Conservation (phyloP, 83 land plant species). For the Picea engelmannii region DNA sequence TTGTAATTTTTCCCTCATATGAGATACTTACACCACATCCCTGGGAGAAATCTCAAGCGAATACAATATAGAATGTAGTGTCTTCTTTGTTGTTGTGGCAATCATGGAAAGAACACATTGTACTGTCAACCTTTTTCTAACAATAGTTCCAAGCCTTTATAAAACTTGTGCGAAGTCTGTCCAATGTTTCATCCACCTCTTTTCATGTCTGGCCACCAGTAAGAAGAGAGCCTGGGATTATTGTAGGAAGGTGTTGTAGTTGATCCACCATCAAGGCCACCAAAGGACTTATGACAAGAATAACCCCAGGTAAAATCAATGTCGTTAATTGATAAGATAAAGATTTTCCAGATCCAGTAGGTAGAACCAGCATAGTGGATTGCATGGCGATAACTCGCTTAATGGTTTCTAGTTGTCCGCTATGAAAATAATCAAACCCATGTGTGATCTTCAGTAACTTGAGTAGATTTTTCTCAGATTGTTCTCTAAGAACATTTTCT, state of each 20-base stretch:
- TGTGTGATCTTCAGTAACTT: slow-evolving; percentile 55
- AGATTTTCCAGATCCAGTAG: slow-evolving; percentile 69
- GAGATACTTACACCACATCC: slow-evolving; percentile 56
- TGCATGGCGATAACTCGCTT: slow-evolving; percentile 61
- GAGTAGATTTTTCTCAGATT: slow-evolving; percentile 68
- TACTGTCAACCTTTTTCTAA: slow-evolving; percentile 57
- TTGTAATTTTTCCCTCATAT: slow-evolving; percentile 69
- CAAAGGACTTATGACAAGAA: slow-evolving; percentile 91
- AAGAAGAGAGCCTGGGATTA: slow-evolving; percentile 74
- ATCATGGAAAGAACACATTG: slow-evolving; percentile 92
- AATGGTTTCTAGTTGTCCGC: slow-evolving; percentile 85
- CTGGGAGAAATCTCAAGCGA: slow-evolving; percentile 62
- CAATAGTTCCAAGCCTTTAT: slow-evolving; percentile 69
- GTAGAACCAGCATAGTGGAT: slow-evolving; percentile 76
- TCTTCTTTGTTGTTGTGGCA: slow-evolving; percentile 88
- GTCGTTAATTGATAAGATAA: slow-evolving; percentile 91
- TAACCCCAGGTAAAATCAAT: slow-evolving; percentile 78
- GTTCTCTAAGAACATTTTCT: slow-evolving; percentile 37
- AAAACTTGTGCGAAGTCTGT: slow-evolving; percentile 34
- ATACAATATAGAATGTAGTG: slow-evolving; percentile 60
- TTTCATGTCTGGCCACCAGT: slow-evolving; percentile 69
- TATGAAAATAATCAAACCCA: slow-evolving; percentile 77
- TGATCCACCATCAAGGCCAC: slow-evolving; percentile 98
- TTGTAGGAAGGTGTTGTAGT: slow-evolving; percentile 68
- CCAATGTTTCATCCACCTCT: slow-evolving; percentile 49